These are phyloP conservation scores for Lagenidium giganteum DNA, from an alignment of 352 stramenopile genomes.

Conservation along the genomic window DNA sequence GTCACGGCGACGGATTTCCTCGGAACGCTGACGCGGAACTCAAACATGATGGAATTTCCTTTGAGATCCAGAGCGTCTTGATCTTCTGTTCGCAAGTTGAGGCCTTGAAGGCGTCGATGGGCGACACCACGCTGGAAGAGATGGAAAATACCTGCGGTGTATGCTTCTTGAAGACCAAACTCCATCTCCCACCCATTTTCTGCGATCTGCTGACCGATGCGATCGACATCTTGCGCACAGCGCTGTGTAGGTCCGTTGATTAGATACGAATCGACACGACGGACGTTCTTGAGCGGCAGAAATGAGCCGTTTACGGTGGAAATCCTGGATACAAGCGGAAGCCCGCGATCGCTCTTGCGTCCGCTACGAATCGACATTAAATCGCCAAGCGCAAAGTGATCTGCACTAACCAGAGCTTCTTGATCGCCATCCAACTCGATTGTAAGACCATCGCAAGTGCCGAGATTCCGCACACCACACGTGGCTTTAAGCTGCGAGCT, in stretches of 20 bases:
- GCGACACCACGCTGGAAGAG: constrained; percentile 17
- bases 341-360: not conserved
- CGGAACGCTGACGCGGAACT: constrained; percentile 8
- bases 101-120: not conserved
- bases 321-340: constrained; percentile 7
- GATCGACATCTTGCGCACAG: constrained; percentile 9
- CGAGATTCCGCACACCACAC: not conserved
- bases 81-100: not conserved
- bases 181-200: constrained; percentile 16
- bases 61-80: not conserved
- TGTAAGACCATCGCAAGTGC: constrained; percentile 4
- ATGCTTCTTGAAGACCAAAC: constrained; percentile 12
- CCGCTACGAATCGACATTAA: constrained; percentile 2
- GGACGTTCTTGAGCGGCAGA: constrained; percentile 6
- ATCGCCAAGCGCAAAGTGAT: constrained; percentile 2
- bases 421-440: not conserved
- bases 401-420: not conserved
- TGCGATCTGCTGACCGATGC: constrained; percentile 8
- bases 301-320: constrained; percentile 6
- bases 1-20: not conserved
- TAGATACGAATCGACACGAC: not conserved
- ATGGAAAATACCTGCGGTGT: constrained; percentile 15
- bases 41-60: constrained; percentile 1
- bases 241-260: constrained; percentile 1
- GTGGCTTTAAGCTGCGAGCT: not conserved